These are phyloP conservation scores for Passalora sequoiae DNA, from an alignment of 2,329 filamentous ascomycete species.

Conservation along the genomic window DNA sequence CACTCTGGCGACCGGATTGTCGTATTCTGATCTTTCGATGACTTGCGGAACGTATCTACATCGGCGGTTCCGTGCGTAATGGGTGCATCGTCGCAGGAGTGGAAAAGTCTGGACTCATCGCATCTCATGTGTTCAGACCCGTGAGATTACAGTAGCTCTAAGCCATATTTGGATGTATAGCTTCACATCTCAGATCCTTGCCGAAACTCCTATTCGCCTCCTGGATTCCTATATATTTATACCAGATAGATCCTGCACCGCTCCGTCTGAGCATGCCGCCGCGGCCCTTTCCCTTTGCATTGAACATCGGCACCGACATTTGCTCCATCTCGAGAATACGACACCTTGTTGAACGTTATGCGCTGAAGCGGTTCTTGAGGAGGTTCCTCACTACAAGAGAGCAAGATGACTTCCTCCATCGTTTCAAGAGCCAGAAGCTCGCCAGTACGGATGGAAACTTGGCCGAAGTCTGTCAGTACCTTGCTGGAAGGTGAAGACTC, in stretches of 20 bases:
- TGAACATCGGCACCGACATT: slow-evolving; percentile 74
- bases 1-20: no score
- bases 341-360: slow-evolving; percentile 44
- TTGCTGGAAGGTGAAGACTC: slow-evolving; percentile 27
- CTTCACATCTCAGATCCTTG: not conserved
- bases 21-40: no score
- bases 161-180: not conserved
- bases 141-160: not conserved
- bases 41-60: no score
- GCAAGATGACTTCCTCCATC: slow-evolving; percentile 17
- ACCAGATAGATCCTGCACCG: no score
- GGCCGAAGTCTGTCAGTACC: slow-evolving; percentile 3
- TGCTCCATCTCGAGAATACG: slow-evolving; percentile 64
- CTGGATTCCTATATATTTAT: no score
- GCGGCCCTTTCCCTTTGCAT: slow-evolving; percentile 57
- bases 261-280: slow-evolving; percentile 39
- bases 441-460: not conserved
- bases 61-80: no score
- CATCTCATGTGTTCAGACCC: no score
- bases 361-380: slow-evolving; percentile 20
- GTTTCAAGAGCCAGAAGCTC: slow-evolving; percentile 1
- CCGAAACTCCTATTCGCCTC: no score
- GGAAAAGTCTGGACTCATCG: no score
- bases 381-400: slow-evolving; percentile 28
- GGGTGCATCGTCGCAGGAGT: no score